These are phyloP conservation scores for Pythium sp. DNA, from an alignment of 352 stramenopile species.

Conservation along the genomic window DNA sequence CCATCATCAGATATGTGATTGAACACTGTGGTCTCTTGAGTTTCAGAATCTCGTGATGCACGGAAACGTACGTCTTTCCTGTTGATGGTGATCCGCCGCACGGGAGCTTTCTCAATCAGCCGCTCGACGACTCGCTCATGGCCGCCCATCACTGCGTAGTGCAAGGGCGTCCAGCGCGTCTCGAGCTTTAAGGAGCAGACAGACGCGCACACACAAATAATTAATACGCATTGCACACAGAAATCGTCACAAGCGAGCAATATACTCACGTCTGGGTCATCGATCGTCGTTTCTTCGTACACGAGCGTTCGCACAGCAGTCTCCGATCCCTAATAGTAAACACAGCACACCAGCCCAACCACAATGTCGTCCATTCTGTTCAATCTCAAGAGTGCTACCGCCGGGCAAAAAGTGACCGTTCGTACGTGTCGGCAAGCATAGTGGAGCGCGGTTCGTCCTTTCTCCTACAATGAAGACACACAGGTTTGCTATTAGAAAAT, in stretches of 20 bases:
- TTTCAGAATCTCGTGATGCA: neutral
- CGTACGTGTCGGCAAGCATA: constrained; percentile 69
- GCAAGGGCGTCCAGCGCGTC: constrained; percentile 77
- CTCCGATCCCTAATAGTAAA: constrained; percentile 41
- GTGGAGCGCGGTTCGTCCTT: constrained; percentile 67
- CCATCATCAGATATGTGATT: neutral
- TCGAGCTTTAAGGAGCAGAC: constrained; percentile 38
- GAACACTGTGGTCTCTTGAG: neutral
- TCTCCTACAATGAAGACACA: constrained; percentile 41
- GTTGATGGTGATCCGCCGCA: constrained; percentile 78
- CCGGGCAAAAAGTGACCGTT: neutral
- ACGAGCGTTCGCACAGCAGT: constrained; percentile 52
- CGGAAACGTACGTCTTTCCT: constrained; percentile 58
- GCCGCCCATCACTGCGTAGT: constrained; percentile 77
- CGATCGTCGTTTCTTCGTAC: constrained; percentile 70
- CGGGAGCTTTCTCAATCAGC: constrained; percentile 66
- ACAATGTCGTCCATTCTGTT: neutral
- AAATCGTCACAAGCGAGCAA: neutral
- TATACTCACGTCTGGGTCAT: constrained; percentile 65
- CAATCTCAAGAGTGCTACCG: neutral
- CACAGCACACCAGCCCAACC: neutral
- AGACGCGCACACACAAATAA: neutral
- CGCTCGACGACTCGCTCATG: constrained; percentile 48
- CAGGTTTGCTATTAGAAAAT: neutral
- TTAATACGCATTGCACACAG: neutral